Evolutionary conservation across 1,284 basidiomycete genomes (phyloP), one percentile per base, ranked within the genome.

Genomic region (Moesziomyces sp.): DNA sequence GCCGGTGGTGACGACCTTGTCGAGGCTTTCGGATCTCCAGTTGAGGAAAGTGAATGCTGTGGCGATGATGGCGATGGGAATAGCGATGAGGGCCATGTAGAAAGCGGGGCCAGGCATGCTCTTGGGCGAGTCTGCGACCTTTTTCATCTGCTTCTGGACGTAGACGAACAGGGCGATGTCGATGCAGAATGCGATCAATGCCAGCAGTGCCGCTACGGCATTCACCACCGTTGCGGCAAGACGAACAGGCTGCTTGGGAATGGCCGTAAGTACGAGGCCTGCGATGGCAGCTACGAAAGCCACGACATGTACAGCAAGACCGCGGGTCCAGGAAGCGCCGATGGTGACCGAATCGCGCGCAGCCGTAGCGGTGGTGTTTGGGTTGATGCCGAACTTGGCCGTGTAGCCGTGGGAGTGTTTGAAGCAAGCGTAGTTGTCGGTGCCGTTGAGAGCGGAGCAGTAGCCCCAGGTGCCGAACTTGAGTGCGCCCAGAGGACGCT

Each of bases 391-490:
- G n/a, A 76, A 66, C 8, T 18, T 52, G 28, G 54, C 65, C 4
- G 21, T 28, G 62, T 76, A 76, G 9, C 69, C 73, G 28, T 72
- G 65, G 7, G 52, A 50, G 46, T 61, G 59, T 13, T 68, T 68
- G 56, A 68, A 72, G 46, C 64, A 76, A n/a, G 58, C 65, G 23
- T 49, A 57, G 34, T 56, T 40, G 28, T 19, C 23, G 2, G 69
- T 62, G 21, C 19, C 48, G 46, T 68, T 56, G 44, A 61, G 40
- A 0, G 64, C 28, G 13, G 69, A 52, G 46, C 74, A 76, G 62
- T 76, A 76, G 9, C 74, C 74, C 74, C 74, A 74, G 2, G 65
- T 74, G 6, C 71, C 71, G 34, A 69, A 65, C 23, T 61, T 55
- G 40, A 62, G 14, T 1, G 35, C 51, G 6, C 51, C 61, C 23